These are phyloP conservation scores for Podaxis sp. DNA, from an alignment of 768 basidiomycete genomes.

Conservation along the genomic window DNA sequence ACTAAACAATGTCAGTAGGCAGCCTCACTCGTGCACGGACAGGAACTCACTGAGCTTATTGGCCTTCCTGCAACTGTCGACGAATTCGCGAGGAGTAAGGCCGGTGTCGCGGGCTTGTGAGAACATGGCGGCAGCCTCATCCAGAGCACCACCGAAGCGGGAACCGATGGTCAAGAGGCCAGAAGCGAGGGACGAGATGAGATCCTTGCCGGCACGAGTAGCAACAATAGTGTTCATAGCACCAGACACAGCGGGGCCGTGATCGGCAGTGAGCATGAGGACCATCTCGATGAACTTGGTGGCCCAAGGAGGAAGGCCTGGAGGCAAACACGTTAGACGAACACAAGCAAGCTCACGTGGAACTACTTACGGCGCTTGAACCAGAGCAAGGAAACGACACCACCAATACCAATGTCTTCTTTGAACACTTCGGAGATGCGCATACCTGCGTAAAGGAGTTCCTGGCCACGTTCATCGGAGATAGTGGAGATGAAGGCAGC, in stretches of 20 bases:
- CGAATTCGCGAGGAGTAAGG: conserved; percentile 96
- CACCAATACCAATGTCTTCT: conserved; percentile 94
- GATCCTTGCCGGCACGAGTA: conserved; percentile 97
- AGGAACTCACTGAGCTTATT: conserved; percentile 83
- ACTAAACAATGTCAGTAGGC: conserved; percentile 40
- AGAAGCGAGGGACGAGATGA: conserved; percentile 94
- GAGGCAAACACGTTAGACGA: background rate
- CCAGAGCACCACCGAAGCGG: conserved; percentile 97
- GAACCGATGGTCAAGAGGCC: conserved; percentile 97
- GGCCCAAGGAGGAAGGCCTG: conserved; percentile 81
- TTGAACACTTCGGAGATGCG: conserved; percentile 98
- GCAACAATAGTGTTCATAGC: conserved; percentile 99
- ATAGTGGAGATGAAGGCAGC: conserved; percentile 99
- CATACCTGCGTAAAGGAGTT: conserved; percentile 98
- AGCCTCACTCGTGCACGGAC: conserved; percentile 5
- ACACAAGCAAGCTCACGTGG: background rate
- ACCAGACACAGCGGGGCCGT: conserved; percentile 95
- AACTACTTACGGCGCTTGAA: conserved; percentile 78
- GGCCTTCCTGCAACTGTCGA: conserved; percentile 87
- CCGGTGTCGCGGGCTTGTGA: conserved; percentile 87
- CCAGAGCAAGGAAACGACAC: conserved; percentile 95
- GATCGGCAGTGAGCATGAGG: conserved; percentile 97
- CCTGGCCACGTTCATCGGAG: conserved; percentile 98
- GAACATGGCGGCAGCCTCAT: conserved; percentile 97
- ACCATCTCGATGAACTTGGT: conserved; percentile 99